A percentile compares a stretch with the other conserved stretches of the same genome.
Evolutionary conservation across 345 rosid genomes (phyloP).

Genomic region (Brassica juncea): DNA sequence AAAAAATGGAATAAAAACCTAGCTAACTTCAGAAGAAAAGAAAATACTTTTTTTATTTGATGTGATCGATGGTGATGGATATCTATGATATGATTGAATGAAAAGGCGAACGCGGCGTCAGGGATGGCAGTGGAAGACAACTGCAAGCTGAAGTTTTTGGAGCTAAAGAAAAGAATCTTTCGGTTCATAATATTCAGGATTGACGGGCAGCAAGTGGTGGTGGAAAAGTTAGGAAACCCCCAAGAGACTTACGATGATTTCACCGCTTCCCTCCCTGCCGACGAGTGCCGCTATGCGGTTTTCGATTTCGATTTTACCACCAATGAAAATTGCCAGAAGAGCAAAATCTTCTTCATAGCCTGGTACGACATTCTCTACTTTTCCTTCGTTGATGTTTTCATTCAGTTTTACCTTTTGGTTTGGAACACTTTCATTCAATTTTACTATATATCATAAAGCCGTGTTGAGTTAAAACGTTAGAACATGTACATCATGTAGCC

Average conservation of each 20-base stretch:
- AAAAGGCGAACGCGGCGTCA: slow-evolving; percentile 67
- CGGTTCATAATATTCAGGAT: slow-evolving; percentile 70
- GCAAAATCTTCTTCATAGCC: slow-evolving; percentile 79
- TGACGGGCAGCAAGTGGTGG: slow-evolving; percentile 63
- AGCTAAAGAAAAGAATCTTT: slow-evolving; percentile 64
- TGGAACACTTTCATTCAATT: neutral
- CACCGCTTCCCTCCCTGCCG: slow-evolving; percentile 51
- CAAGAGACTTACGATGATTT: slow-evolving; percentile 59
- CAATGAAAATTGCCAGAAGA: slow-evolving; percentile 63
- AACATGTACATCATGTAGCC: neutral
- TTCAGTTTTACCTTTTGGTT: too few species aligned
- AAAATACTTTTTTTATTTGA: neutral
- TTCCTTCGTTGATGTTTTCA: neutral
- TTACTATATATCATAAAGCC: neutral
- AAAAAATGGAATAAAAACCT: neutral
- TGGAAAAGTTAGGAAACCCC: slow-evolving; percentile 59
- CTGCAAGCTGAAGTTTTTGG: slow-evolving; percentile 70
- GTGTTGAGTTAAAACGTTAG: neutral
- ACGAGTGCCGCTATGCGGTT: slow-evolving; percentile 67
- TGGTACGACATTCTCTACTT: slow-evolving; percentile 42
- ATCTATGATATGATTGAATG: neutral
- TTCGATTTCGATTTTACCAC: slow-evolving; percentile 58
- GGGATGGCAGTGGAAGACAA: slow-evolving; percentile 82
- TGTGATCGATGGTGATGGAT: neutral
- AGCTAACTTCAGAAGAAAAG: neutral